A percentile compares a stretch with the other conserved stretches of the same genome.
Conservation (phyloP, 78 protist species). For the Anaeramoeba flamelloides region DNA sequence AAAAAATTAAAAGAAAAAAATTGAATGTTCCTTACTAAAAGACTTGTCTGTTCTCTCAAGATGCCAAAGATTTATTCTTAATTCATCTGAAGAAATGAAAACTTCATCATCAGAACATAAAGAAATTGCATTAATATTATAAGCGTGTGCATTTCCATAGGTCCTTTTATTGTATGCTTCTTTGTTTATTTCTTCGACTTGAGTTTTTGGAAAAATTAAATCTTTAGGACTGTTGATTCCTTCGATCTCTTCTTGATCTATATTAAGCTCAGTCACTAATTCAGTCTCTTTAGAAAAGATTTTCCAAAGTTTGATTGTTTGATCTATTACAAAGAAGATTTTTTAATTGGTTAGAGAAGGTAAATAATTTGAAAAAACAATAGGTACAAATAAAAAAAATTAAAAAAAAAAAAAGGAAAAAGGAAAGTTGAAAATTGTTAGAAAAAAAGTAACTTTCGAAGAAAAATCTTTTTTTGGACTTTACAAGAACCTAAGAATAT, state of each 20-base stretch:
- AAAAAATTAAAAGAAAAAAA: no score
- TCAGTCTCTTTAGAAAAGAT: no score
- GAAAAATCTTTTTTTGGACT: slow-evolving; percentile 8
- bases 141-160: slow-evolving; percentile 85
- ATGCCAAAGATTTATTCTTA: slow-evolving; percentile 90
- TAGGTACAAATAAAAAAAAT: neutral
- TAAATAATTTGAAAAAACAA: no score
- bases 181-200: no score
- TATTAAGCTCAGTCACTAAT: no score
- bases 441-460: neutral
- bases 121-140: slow-evolving; percentile 68
- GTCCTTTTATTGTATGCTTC: no score
- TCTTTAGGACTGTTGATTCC: no score
- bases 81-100: slow-evolving; percentile 83
- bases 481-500: no score
- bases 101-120: slow-evolving; percentile 41
- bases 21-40: slow-evolving; percentile 63
- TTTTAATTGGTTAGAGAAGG: no score
- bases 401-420: neutral
- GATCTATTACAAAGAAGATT: no score
- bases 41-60: slow-evolving; percentile 29
- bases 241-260: no score
- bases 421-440: neutral
- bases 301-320: slow-evolving; percentile 93
- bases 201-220: no score